Evolutionary conservation across 139 green algal species (phyloP).

Genomic region (Pleodorina starrii): DNA sequence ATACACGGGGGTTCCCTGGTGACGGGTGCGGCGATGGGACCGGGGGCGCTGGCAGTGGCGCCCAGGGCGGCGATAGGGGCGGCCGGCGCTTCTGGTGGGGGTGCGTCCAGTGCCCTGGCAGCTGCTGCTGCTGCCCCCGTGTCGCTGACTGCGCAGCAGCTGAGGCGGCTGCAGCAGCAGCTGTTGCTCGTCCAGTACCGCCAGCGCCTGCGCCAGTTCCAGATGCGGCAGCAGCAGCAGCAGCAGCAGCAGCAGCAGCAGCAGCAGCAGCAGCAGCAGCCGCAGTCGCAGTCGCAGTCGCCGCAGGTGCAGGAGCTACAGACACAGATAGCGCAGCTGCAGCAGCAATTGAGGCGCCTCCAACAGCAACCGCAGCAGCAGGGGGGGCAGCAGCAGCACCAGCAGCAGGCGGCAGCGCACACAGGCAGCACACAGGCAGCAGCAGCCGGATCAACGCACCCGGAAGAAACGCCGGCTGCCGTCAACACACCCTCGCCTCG

Average conservation of each 20-base stretch:
- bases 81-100: too few relatives aligned
- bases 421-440: not conserved
- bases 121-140: too few relatives aligned
- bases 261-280: not conserved
- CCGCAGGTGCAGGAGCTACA: not conserved
- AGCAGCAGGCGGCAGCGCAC: not conserved
- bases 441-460: not conserved
- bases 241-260: not conserved
- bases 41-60: too few relatives aligned
- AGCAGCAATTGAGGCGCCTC: not conserved
- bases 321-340: not conserved
- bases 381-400: not conserved
- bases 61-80: too few relatives aligned
- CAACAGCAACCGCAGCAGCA: conserved; percentile 5
- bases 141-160: not conserved
- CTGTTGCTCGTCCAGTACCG: not conserved
- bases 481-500: too few relatives aligned
- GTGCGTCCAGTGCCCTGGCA: too few relatives aligned
- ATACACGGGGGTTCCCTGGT: too few relatives aligned
- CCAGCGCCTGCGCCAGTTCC: not conserved
- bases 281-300: not conserved
- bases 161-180: not conserved
- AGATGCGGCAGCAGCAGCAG: not conserved
- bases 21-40: too few relatives aligned
- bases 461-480: not conserved